These are phyloP conservation scores for Trametes sanguinea DNA, from an alignment of 768 basidiomycete genomes.

Conservation along the genomic window DNA sequence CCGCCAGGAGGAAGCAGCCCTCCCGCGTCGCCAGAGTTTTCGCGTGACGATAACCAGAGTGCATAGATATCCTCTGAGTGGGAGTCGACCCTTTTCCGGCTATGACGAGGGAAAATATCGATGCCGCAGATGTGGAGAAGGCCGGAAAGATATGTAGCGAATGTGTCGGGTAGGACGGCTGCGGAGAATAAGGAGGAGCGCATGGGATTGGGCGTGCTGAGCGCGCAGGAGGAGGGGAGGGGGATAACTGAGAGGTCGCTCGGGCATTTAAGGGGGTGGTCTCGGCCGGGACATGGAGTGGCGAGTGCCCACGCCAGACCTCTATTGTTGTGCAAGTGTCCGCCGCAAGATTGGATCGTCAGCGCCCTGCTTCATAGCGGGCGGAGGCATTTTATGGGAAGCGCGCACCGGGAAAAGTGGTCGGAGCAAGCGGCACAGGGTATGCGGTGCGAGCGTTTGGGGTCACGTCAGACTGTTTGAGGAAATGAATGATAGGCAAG, in stretches of 20 bases:
- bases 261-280: constrained; percentile 9
- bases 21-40: background rate
- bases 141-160: background rate
- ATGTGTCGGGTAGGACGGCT: background rate
- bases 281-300: constrained; percentile 18
- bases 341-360: constrained; percentile 32
- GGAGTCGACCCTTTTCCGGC: background rate
- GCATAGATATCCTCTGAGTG: constrained; percentile 4
- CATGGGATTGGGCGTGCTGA: constrained; percentile 11
- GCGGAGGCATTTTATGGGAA: constrained; percentile 29
- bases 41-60: constrained; percentile 14
- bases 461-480: constrained; percentile 16
- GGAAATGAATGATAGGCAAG: constrained; percentile 20
- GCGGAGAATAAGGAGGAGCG: constrained; percentile 4
- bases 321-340: constrained; percentile 29
- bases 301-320: constrained; percentile 26
- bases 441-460: constrained; percentile 22
- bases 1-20: constrained; percentile 56
- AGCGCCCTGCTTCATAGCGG: constrained; percentile 24
- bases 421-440: constrained; percentile 18
- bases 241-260: background rate
- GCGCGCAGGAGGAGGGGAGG: background rate
- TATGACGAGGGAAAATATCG: background rate
- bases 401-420: constrained; percentile 19
- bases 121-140: background rate